phyloP scores from a whole-genome alignment of 306 rosid genomes.

The Chamaecrista fasciculata region DNA sequence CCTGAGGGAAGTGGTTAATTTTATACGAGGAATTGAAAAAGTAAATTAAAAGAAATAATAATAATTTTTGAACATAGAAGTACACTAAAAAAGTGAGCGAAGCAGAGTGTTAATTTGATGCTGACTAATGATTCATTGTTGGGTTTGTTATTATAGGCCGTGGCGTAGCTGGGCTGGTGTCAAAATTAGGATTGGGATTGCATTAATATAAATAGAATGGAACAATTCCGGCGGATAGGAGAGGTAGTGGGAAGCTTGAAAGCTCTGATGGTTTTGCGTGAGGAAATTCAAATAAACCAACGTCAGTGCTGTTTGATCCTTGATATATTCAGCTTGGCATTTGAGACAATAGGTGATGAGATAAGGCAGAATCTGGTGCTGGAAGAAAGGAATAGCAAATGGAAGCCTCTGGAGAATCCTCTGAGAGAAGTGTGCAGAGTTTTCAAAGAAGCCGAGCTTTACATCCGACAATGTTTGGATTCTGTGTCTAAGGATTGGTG shows the following conservation, averaged over 20 bases:
- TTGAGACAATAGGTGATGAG: slow-evolving; percentile 78
- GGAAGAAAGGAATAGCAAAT: slow-evolving; percentile 73
- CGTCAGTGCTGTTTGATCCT: slow-evolving; percentile 65
- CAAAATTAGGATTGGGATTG: too few relatives aligned
- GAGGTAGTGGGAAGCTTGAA: slow-evolving; percentile 90
- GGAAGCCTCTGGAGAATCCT: slow-evolving; percentile 85
- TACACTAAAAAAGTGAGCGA: too few relatives aligned
- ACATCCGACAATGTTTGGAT: slow-evolving; percentile 69
- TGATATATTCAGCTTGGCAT: slow-evolving; percentile 61
- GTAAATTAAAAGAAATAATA: too few relatives aligned
- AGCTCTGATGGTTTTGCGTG: slow-evolving; percentile 78
- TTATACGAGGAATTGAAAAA: too few relatives aligned
- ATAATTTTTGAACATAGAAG: too few relatives aligned
- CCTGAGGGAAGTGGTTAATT: too few relatives aligned
- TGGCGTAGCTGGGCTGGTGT: too few relatives aligned
- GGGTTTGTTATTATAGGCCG: too few relatives aligned
- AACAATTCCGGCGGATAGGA: slow-evolving; percentile 93
- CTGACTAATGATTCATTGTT: too few relatives aligned
- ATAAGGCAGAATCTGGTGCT: slow-evolving; percentile 61
- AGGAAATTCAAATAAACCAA: slow-evolving; percentile 70
- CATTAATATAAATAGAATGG: too few relatives aligned
- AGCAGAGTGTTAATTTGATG: too few relatives aligned
- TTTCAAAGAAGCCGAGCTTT: slow-evolving; percentile 74
- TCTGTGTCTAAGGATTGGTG: slow-evolving; percentile 62
- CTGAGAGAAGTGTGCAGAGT: slow-evolving; percentile 69